Evolutionary conservation across 305 asterid species (phyloP), one percentile per base, ranked within the genome.

Genomic region (Fraxinus ornus): DNA sequence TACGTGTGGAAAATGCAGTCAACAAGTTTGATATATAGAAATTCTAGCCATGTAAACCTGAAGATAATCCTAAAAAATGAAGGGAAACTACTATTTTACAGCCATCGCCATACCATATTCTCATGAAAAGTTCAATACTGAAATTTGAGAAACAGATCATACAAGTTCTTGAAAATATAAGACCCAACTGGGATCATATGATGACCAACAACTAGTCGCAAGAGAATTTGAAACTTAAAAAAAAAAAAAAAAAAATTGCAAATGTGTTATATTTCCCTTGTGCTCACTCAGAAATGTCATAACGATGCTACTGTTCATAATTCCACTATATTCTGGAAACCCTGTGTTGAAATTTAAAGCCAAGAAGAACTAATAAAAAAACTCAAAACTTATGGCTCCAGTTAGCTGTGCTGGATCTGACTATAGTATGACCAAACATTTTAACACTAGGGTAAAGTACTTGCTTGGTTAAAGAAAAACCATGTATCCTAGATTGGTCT

Each of bases 1-100:
- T 72, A 3, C 47, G 9, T 72, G 76, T 15, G 49, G 76, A 78
- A 37, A 33, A 33, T 77, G 81, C 32, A 80, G 49, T 52, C 36
- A 85, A 79, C 79, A 71, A 32, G 4, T 32, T 32, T 33, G 12
- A 72, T 72, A 32, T 33, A 32, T 71, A 70, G 22, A 71, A 71
- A 71, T 6, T 22, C 44, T 71, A 15, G 76, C 44, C 30, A 71
- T 71, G 44, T 13, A 33, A 32, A 33, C 44, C 41, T n/a, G 15
- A 24, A 72, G 41, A 72, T 72, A 72, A 72, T 72, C 47, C 44
- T 72, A 72, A 26, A 26, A 72, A 72, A 33, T 32, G 76, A 33
- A 72, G 76, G 47, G 76, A 72, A 68, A 71, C 47, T 32, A 33
- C 41, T 71, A 71, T 32, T 66, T 71, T 71, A 28, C 22, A 6